Evolutionary conservation across 305 asterid genomes (phyloP), one percentile per base, ranked within the genome.

Genomic region (Ajuga reptans): DNA sequence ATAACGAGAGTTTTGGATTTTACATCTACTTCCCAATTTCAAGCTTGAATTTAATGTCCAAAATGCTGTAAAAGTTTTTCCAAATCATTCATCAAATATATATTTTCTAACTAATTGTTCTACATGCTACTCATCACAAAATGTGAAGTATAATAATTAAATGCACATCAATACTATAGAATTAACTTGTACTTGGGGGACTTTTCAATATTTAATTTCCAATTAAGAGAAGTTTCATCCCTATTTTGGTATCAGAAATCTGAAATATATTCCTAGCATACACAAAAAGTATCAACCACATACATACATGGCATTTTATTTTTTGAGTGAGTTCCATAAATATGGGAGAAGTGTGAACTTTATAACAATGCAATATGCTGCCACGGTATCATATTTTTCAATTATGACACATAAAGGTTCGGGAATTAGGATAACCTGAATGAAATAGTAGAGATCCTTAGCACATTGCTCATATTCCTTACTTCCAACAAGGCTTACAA

Each of bases 391-490:
- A 50, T 14, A 21, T 7, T 18, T 43, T 11, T 37, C 64, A 51
- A 37, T 33, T 41, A 45, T 12, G 36, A 47, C 6, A 66, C 4
- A 59, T n/a, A 36, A 64, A 60, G 61, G 41, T 21, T 29, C n/a
- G 50, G 17, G 75, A 76, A 64, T 29, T 75, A 67, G 41, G 57
- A 36, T 81, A 72, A 93, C 99, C 99, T 93, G 99, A 79, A 93
- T 82, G 87, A 93, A 93, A 77, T 84, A 89, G 83, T 87, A 93
- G 64, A 93, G 89, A 83, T 93, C 99, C 79, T 86, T 86, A 11
- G 91, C 97, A 77, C 95, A 91, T 59, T 85, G 86, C 77, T 91
- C 97, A 69, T 93, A 93, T 77, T 91, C 96, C 82, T 81, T 89
- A 36, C 73, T 84, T 71, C 99, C 99, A 83, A 93, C 94, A 66